phyloP scores from a whole-genome alignment of 2,329 filamentous ascomycete genomes.

The Fusarium stilboides region DNA sequence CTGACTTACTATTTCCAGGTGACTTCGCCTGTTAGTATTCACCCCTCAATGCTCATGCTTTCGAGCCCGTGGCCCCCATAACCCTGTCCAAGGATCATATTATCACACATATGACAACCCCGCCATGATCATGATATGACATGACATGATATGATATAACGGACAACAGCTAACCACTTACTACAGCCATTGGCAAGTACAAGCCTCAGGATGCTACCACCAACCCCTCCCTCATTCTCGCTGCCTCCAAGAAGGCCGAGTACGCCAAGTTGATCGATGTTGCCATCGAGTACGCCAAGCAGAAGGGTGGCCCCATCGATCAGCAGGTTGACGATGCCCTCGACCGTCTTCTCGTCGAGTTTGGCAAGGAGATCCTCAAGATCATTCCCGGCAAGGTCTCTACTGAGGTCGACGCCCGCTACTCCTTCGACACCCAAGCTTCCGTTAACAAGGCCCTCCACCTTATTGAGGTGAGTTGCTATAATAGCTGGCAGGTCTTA shows the following conservation, averaged over 20 bases:
- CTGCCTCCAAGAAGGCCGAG: constrained; percentile 97
- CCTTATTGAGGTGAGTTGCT: constrained; percentile 85
- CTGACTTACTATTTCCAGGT: constrained; percentile 64
- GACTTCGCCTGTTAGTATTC: constrained; percentile 81
- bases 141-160: constrained; percentile 33
- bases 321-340: constrained; percentile 90
- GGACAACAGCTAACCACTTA: constrained; percentile 44
- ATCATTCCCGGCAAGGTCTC: constrained; percentile 99
- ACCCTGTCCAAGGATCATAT: constrained; percentile 3
- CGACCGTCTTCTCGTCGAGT: constrained; percentile 95
- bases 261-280: constrained; percentile 93
- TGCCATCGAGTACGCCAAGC: constrained; percentile 89
- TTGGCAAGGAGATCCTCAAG: constrained; percentile 96
- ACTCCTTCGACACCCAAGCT: constrained; percentile 94
- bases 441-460: constrained; percentile 96
- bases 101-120: constrained; percentile 10
- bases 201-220: constrained; percentile 99
- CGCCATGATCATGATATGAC: constrained; percentile 30
- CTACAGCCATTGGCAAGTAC: constrained; percentile 95
- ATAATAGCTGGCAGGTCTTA: background rate
- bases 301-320: constrained; percentile 77
- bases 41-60: constrained; percentile 21
- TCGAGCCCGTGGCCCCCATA: constrained; percentile 16
- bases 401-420: constrained; percentile 95
- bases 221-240: constrained; percentile 98